Evolutionary conservation across 495 filamentous ascomycete species (phyloP).

Genomic region (Trichoderma asperelloides): DNA sequence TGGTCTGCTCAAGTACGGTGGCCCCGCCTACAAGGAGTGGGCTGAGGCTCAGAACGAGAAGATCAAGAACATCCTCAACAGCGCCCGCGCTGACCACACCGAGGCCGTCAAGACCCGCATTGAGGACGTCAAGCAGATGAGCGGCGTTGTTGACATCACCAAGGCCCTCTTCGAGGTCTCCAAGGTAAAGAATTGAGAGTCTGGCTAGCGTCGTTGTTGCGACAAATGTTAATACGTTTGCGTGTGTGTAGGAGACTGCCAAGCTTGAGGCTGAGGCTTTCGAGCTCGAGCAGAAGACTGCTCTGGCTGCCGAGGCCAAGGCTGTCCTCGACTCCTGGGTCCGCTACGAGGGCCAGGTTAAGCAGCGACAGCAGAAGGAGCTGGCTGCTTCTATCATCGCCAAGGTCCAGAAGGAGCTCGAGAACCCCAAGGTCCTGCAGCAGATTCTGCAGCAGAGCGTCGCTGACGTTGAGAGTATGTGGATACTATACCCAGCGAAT

Average conservation of each 20-base stretch:
- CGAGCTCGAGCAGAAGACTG: conserved; percentile 92
- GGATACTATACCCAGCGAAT: neutral
- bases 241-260: conserved; percentile 77
- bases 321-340: conserved; percentile 95
- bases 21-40: conserved; percentile 87
- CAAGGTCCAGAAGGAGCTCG: conserved; percentile 95
- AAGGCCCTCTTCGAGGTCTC: conserved; percentile 96
- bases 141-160: conserved; percentile 88
- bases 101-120: conserved; percentile 89
- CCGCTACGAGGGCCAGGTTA: conserved; percentile 95
- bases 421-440: conserved; percentile 90
- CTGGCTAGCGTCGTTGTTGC: neutral
- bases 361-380: conserved; percentile 95
- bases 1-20: conserved; percentile 81
- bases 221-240: neutral
- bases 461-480: conserved; percentile 91
- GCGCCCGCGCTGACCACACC: conserved; percentile 88
- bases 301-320: conserved; percentile 86
- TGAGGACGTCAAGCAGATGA: conserved; percentile 84
- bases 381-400: conserved; percentile 83
- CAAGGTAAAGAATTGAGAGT: conserved; percentile 52
- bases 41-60: conserved; percentile 76
- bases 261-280: conserved; percentile 89
- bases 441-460: conserved; percentile 95
- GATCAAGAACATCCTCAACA: conserved; percentile 87